These are phyloP conservation scores for Pseudogymnoascus verrucosus DNA, from an alignment of 2,329 filamentous ascomycete species.

Conservation along the genomic window DNA sequence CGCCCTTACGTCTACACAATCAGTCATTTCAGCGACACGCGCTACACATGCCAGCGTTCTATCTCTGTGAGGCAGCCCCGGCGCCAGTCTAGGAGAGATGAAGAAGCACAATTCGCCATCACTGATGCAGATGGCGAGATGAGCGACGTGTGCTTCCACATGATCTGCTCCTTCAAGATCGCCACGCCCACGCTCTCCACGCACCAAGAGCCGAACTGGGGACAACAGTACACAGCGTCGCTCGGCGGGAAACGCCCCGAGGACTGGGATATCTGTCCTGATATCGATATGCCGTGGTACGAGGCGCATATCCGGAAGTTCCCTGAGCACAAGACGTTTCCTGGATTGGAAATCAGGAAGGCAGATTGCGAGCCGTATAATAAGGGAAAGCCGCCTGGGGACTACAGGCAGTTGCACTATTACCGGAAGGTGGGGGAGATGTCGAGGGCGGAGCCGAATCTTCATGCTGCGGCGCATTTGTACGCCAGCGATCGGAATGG, in stretches of 20 bases:
- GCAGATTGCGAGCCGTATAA: constrained; percentile 29
- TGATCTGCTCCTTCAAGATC: constrained; percentile 44
- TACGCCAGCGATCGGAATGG: constrained; percentile 50
- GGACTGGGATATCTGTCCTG: constrained; percentile 11
- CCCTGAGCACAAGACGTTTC: constrained; percentile 17
- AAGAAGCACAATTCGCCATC: not conserved
- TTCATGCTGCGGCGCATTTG: constrained; percentile 49
- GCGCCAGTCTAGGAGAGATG: constrained; percentile 32
- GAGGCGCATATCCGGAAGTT: not conserved
- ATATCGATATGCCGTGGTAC: constrained; percentile 19
- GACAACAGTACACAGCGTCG: constrained; percentile 12
- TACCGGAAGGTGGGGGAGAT: constrained; percentile 19
- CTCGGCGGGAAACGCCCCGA: constrained; percentile 10
- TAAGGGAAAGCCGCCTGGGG: constrained; percentile 14
- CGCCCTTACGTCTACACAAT: constrained; percentile 48
- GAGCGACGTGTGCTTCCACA: constrained; percentile 40
- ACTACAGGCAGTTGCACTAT: constrained; percentile 12
- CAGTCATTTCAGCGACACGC: constrained; percentile 35
- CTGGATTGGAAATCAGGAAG: constrained; percentile 39
- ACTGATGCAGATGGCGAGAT: constrained; percentile 22
- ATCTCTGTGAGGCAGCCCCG: constrained; percentile 43
- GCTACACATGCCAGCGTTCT: constrained; percentile 41
- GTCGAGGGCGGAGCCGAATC: constrained; percentile 41
- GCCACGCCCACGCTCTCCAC: constrained; percentile 11
- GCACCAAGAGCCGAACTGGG: constrained; percentile 12